phyloP scores from a whole-genome alignment of 495 filamentous ascomycete species.

The Penicillium macrosclerotiorum region DNA sequence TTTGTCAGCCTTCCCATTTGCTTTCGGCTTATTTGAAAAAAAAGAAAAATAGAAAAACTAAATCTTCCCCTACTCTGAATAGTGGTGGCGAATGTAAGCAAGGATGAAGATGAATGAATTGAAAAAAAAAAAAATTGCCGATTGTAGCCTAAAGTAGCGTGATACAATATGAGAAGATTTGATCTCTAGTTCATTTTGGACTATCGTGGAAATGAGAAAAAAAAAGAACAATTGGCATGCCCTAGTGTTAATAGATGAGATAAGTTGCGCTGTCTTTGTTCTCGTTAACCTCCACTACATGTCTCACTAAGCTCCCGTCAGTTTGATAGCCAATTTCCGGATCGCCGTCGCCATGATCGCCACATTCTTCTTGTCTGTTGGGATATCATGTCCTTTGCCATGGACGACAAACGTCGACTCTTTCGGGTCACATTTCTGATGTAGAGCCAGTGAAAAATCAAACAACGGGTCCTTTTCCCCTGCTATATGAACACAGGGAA shows the following conservation, averaged over 20 bases:
- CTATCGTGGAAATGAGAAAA: no score
- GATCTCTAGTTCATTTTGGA: no score
- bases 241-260: no score
- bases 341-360: conserved; percentile 23
- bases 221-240: no score
- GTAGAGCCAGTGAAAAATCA: conserved; percentile 28
- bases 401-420: conserved; percentile 27
- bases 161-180: not conserved
- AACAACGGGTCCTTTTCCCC: conserved; percentile 28
- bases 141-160: not conserved
- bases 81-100: no score
- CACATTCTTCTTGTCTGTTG: conserved; percentile 28
- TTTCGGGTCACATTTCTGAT: conserved; percentile 23
- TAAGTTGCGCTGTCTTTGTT: no score
- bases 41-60: no score
- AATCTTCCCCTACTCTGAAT: no score
- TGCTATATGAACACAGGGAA: conserved; percentile 30
- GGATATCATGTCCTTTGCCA: conserved; percentile 33
- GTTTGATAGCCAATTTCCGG: conserved; percentile 22
- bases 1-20: no score
- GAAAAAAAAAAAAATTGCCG: not conserved
- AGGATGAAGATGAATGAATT: no score
- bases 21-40: not conserved
- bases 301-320: conserved; percentile 14
- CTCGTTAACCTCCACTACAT: no score